Evolutionary conservation across 1,284 basidiomycete genomes (phyloP), one percentile per base, ranked within the genome.

Genomic region (Melampsora americana): DNA sequence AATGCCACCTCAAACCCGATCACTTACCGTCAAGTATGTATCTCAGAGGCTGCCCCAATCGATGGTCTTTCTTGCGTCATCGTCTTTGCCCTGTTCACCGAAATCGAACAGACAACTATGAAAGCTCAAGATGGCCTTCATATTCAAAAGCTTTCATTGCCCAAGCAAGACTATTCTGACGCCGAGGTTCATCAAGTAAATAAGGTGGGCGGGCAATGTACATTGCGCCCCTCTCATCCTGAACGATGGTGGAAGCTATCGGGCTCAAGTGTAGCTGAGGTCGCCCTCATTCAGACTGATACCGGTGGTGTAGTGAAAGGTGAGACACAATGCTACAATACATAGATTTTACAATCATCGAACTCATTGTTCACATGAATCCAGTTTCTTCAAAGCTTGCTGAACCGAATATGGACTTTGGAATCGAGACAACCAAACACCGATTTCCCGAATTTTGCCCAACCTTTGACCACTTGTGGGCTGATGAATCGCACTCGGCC

Each of bases 371-470:
- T 44, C 5, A 26, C n/a, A 18, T 50, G 20, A 9, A 60, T 56
- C 14, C 26, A 70, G 68, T 70, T 26, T 79, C 78, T 79, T 77
- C 60, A n/a, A 77, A 3, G 62, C 77, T 0, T 48, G 77, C 28
- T 73, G 78, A 7, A 74, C 76, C 12, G 72, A 77, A 30, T 74
- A 73, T 30, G 76, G 77, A 42, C 28, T 78, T 30, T 74, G 77
- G 28, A 32, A 78, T 14, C 77, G 79, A 30, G 78, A 71, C 3
- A 32, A 73, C 82, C 1, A 79, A 86, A 3, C 84, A 86, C 12
- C 80, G 82, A 4, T 87, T 92, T 79, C 85, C 87, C 0, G 87
- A 88, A 76, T 88, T 88, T 80, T 91, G 80, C 83, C 86, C 48
- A 83, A 84, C 69, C 80, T 85, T 42, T 82, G 85, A 79, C 78